Percentiles rank a stretch among this genome's conserved stretches.
These are phyloP conservation scores for Penicillium brevicompactum DNA, from an alignment of 2,329 filamentous ascomycete species.

Conservation along the genomic window DNA sequence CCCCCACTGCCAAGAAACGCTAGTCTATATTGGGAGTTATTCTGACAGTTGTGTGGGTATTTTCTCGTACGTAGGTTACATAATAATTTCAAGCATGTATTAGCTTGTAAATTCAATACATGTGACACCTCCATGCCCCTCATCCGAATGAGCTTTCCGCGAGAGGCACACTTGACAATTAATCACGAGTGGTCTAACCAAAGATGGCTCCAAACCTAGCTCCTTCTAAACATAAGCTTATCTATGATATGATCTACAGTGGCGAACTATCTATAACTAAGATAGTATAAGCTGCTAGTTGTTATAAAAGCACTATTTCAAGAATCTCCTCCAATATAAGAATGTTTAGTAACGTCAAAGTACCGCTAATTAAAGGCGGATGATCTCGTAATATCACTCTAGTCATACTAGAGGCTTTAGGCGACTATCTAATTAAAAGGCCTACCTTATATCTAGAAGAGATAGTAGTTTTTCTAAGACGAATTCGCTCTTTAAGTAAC, in stretches of 20 bases:
- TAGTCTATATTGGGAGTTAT: neutral
- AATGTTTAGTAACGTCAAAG: neutral
- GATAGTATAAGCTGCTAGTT: neutral
- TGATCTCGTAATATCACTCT: neutral
- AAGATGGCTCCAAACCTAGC: conserved; percentile 3
- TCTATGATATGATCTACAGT: conserved; percentile 2
- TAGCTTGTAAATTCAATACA: neutral
- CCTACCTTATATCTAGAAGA: neutral
- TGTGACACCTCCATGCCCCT: neutral
- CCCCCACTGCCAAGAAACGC: neutral
- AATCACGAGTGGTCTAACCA: conserved; percentile 1
- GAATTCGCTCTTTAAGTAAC: neutral
- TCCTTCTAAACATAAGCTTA: neutral
- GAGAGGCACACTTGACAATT: neutral
- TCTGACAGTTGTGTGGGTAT: neutral
- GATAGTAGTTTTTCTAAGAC: conserved; percentile 1
- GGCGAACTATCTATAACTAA: neutral
- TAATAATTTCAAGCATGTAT: neutral
- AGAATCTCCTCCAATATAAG: neutral
- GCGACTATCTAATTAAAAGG: neutral
- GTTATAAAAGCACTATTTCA: neutral
- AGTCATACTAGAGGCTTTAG: neutral
- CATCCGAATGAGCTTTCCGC: neutral
- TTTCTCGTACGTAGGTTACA: neutral
- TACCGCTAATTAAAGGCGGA: neutral